phyloP scores from a whole-genome alignment of 2,329 filamentous ascomycete genomes.

The Bipolaris cookei region DNA sequence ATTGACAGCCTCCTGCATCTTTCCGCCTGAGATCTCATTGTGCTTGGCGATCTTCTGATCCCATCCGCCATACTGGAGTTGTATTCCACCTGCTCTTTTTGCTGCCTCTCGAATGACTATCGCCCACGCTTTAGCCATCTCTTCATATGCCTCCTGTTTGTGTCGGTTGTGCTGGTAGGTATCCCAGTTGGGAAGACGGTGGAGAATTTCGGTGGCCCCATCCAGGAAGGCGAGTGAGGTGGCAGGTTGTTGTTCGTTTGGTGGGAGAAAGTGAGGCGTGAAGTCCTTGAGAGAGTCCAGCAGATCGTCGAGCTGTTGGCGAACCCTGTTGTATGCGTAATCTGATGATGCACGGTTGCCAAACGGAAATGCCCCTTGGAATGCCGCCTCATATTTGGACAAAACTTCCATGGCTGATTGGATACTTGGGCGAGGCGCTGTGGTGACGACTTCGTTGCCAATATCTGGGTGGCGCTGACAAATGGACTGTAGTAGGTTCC shows the following conservation, averaged over 20 bases:
- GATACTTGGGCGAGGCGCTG: slow-evolving; percentile 86
- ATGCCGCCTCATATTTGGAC: slow-evolving; percentile 76
- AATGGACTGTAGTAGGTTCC: slow-evolving; percentile 85
- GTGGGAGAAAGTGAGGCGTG: slow-evolving; percentile 92
- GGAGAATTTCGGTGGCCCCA: slow-evolving; percentile 86
- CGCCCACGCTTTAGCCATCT: slow-evolving; percentile 92
- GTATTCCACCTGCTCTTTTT: slow-evolving; percentile 89
- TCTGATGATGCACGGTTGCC: slow-evolving; percentile 85
- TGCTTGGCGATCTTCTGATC: slow-evolving; percentile 86
- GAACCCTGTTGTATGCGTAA: slow-evolving; percentile 93
- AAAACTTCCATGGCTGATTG: slow-evolving; percentile 80
- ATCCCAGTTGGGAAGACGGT: slow-evolving; percentile 89
- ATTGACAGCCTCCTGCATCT: slow-evolving; percentile 78
- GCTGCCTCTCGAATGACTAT: slow-evolving; percentile 88
- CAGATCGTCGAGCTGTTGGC: slow-evolving; percentile 77
- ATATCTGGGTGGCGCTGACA: slow-evolving; percentile 90
- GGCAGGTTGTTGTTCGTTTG: slow-evolving; percentile 82
- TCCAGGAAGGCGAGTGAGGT: slow-evolving; percentile 87
- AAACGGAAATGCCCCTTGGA: slow-evolving; percentile 82
- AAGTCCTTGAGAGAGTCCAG: slow-evolving; percentile 92
- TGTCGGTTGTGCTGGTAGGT: slow-evolving; percentile 86
- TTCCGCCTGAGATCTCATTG: slow-evolving; percentile 83
- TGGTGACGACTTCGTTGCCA: slow-evolving; percentile 79
- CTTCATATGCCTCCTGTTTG: slow-evolving; percentile 95
- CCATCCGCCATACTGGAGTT: slow-evolving; percentile 89